Base-by-base conservation (phyloP, 1,284 basidiomycete genomes). In the Boletus putidus region DNA sequence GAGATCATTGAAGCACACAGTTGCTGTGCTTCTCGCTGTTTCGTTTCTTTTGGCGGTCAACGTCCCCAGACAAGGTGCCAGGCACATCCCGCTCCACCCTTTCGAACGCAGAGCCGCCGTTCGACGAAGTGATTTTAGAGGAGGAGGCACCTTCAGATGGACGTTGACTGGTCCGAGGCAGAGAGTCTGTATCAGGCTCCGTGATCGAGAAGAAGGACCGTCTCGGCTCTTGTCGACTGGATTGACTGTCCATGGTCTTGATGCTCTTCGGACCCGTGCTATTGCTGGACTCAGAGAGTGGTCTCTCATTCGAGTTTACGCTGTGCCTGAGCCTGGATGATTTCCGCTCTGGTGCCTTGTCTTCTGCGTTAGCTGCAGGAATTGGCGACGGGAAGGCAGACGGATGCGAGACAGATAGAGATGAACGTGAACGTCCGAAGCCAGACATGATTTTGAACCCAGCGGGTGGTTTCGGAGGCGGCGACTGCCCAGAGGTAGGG, bases 381-480 rank as follows among this genome's bases (percentile, higher is more conserved):
- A 69, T 67, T 11, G 76, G 65, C 20, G 74, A 69, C 4, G 72
- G 66, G 1, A 71, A 66, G 7, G 70, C 58, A 36, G 70, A 65
- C 21, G 73, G 43, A 31, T 59, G 58, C 11, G 58, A n/a, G 18
- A 70, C 49, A 25, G 62, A 66, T 2, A 72, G 71, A 71, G 70
- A 74, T 21, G 83, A 82, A 49, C 80, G 78, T 21, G 88, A 87
- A 40, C 82, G 82, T 65, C 83, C 88, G 72, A 89, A 88, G 8
- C 80, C 82, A 23, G 66, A 65, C 56, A 86, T 78, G 61, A 88
- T 83, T 68, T 82, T 89, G 75, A 85, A 87, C 9, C 82, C 84
- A 4, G 80, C 81, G 9, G 86, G 81, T 15, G 82, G 76, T 60
- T 80, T 79, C n/a, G 69, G 62, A 15, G 68, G 57, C 4, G 70